A percentile compares a stretch with the other conserved stretches of the same genome.
These are phyloP conservation scores for Leccinum rimulosum DNA, from an alignment of 768 basidiomycete genomes.

Conservation along the genomic window DNA sequence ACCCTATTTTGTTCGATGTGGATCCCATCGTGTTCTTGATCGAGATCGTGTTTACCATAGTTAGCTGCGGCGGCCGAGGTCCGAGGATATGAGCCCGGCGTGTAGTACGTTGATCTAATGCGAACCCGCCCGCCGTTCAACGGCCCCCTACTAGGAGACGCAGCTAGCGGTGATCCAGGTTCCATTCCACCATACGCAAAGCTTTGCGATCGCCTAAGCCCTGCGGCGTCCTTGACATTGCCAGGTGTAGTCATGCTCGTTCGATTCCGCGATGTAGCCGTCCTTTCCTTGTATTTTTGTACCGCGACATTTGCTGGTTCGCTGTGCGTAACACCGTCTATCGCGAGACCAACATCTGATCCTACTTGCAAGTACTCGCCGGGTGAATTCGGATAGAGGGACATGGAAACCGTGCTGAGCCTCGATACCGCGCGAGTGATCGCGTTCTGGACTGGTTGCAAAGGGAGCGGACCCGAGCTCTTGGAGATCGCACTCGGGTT, in stretches of 20 bases:
- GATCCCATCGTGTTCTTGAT: slow-evolving; percentile 34
- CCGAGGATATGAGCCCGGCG: slow-evolving; percentile 52
- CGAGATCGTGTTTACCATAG: slow-evolving; percentile 33
- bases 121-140: slow-evolving; percentile 55
- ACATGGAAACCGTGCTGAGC: slow-evolving; percentile 43
- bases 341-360: slow-evolving; percentile 34
- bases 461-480: slow-evolving; percentile 26
- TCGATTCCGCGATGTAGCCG: slow-evolving; percentile 17
- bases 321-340: slow-evolving; percentile 40
- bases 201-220: slow-evolving; percentile 33
- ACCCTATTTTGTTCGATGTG: slow-evolving; percentile 22
- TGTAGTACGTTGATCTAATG: slow-evolving; percentile 69
- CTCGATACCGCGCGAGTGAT: slow-evolving; percentile 40
- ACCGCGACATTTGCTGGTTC: slow-evolving; percentile 36
- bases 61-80: slow-evolving; percentile 44
- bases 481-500: slow-evolving; percentile 21
- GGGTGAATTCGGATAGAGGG: slow-evolving; percentile 48
- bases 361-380: slow-evolving; percentile 23
- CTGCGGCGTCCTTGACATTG: slow-evolving; percentile 18
- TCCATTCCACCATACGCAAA: slow-evolving; percentile 57
- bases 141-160: slow-evolving; percentile 20
- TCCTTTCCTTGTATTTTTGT: slow-evolving; percentile 36
- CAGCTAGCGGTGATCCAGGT: slow-evolving; percentile 40
- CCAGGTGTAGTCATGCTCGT: slow-evolving; percentile 22
- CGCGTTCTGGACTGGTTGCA: slow-evolving; percentile 42